These are phyloP conservation scores for Pythium phragmiticola DNA, from an alignment of 352 stramenopile species.

Conservation along the genomic window DNA sequence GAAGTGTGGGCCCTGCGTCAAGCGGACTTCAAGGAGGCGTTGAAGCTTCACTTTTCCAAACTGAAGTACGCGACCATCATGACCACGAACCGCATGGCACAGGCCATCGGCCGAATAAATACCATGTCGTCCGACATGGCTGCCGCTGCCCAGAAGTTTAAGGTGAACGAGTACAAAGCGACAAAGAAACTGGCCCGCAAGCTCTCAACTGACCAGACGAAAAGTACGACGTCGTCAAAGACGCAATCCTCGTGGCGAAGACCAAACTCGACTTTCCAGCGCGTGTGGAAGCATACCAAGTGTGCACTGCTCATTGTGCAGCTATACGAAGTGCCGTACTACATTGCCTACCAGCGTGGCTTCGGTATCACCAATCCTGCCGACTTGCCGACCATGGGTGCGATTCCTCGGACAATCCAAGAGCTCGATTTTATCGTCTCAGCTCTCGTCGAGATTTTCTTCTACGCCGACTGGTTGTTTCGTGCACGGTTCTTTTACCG, in stretches of 20 bases:
- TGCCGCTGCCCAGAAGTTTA: slow-evolving; percentile 4
- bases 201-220: slow-evolving; percentile 7
- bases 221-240: background rate
- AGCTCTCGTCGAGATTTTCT: slow-evolving; percentile 56
- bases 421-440: slow-evolving; percentile 33
- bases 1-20: slow-evolving; percentile 29
- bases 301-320: slow-evolving; percentile 17
- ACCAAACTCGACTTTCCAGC: slow-evolving; percentile 24
- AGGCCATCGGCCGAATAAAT: background rate
- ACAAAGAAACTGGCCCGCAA: slow-evolving; percentile 23
- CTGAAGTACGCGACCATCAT: slow-evolving; percentile 48
- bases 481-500: slow-evolving; percentile 45
- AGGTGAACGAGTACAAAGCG: slow-evolving; percentile 5
- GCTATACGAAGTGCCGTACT: slow-evolving; percentile 29
- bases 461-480: slow-evolving; percentile 50
- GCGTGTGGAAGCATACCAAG: slow-evolving; percentile 20
- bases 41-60: slow-evolving; percentile 59
- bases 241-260: slow-evolving; percentile 15
- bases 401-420: slow-evolving; percentile 40
- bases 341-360: slow-evolving; percentile 33
- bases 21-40: slow-evolving; percentile 25
- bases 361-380: slow-evolving; percentile 25
- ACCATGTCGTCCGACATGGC: slow-evolving; percentile 6
- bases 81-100: slow-evolving; percentile 7
- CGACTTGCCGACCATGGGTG: slow-evolving; percentile 18